A percentile compares a stretch with the other conserved stretches of the same genome.
phyloP scores from a whole-genome alignment of 2,329 filamentous ascomycete genomes.

The Pestalotiopsis sp. region DNA sequence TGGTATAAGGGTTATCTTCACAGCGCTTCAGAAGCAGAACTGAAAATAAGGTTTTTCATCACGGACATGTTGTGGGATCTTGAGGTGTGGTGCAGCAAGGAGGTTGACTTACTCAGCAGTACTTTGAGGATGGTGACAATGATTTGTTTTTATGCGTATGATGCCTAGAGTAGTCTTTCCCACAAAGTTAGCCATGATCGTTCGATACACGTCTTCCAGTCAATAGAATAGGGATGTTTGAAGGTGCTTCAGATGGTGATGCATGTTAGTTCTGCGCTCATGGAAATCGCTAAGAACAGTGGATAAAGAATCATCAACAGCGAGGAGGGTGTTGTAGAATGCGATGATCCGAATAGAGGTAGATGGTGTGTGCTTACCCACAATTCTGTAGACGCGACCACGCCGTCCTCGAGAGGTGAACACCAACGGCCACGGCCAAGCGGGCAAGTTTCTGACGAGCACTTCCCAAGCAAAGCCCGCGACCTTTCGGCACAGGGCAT shows the following conservation, averaged over 20 bases:
- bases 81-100: not conserved
- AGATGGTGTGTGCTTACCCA: not conserved
- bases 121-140: not conserved
- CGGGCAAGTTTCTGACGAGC: not conserved
- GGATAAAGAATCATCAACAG: constrained; percentile 56
- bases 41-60: constrained; percentile 65
- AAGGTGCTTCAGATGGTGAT: constrained; percentile 70
- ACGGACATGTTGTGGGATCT: constrained; percentile 38
- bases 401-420: not conserved
- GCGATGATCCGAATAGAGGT: not conserved
- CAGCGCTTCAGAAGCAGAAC: constrained; percentile 73
- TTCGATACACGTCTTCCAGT: not conserved
- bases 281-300: constrained; percentile 60
- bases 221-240: not conserved
- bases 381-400: not conserved
- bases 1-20: constrained; percentile 68
- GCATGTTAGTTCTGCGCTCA: constrained; percentile 70
- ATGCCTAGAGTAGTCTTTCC: not conserved
- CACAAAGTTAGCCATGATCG: not conserved
- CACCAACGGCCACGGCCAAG: not conserved
- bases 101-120: not conserved
- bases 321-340: constrained; percentile 19
- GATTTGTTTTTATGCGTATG: not conserved
- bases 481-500: not conserved
- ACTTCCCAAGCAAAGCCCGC: not conserved